phyloP scores from a whole-genome alignment of 257 asterid genomes.

The Osmanthus fragrans region DNA sequence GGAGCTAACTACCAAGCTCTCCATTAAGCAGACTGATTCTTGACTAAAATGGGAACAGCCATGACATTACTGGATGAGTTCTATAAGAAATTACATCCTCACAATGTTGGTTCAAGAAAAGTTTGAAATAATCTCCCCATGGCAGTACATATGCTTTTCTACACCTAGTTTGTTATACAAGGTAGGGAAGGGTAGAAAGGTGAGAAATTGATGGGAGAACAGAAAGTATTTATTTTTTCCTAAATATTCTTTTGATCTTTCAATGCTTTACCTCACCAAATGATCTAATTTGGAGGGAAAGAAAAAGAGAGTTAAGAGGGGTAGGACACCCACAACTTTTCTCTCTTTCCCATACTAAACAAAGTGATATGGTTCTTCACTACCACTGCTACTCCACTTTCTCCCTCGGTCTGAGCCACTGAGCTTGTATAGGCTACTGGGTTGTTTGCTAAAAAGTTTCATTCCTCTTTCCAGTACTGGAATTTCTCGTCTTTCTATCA shows the following conservation, averaged over 20 bases:
- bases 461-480: background rate
- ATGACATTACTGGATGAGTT: background rate
- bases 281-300: background rate
- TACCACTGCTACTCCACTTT: background rate
- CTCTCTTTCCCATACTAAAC: background rate
- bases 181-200: background rate
- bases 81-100: background rate
- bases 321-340: background rate
- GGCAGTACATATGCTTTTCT: background rate
- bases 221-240: background rate
- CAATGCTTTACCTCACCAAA: background rate
- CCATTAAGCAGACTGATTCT: background rate
- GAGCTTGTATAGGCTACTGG: background rate
- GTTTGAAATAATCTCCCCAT: background rate
- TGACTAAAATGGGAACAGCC: background rate
- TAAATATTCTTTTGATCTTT: background rate
- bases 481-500: background rate
- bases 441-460: background rate
- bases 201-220: background rate
- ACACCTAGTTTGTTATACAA: background rate
- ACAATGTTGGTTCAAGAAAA: background rate
- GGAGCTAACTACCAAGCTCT: background rate
- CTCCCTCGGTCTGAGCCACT: background rate
- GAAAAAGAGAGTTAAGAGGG: background rate
- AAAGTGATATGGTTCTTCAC: background rate